Evolutionary conservation across 345 rosid genomes (phyloP).

Genomic region (Heritiera fomes): DNA sequence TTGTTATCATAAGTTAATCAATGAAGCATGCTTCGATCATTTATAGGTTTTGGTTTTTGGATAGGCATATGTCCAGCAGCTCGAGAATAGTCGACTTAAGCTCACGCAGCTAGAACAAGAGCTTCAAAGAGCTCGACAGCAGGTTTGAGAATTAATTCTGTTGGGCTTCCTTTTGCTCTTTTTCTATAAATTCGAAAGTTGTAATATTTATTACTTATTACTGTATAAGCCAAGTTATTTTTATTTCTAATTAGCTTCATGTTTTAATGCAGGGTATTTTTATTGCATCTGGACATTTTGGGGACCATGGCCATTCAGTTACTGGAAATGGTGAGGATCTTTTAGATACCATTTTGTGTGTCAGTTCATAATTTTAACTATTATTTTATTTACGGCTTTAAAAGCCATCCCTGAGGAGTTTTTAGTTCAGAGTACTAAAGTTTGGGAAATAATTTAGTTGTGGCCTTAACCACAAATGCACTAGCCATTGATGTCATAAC

Average conservation of each 20-base stretch:
- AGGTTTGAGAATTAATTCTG: slow-evolving; percentile 41
- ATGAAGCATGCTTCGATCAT: slow-evolving; percentile 37
- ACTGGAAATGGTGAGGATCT: slow-evolving; percentile 57
- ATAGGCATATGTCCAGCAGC: slow-evolving; percentile 95
- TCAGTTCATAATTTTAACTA: neutral
- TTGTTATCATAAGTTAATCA: slow-evolving; percentile 18
- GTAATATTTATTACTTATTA: neutral
- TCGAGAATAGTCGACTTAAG: slow-evolving; percentile 68
- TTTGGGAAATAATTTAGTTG: neutral
- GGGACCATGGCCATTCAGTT: slow-evolving; percentile 43
- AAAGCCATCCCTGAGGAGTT: neutral
- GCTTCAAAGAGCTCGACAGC: slow-evolving; percentile 76
- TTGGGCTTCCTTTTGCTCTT: neutral
- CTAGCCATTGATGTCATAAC: neutral
- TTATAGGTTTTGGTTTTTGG: slow-evolving; percentile 54
- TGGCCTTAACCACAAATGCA: neutral
- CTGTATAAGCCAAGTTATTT: neutral
- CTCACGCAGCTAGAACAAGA: slow-evolving; percentile 81
- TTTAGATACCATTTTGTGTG: neutral
- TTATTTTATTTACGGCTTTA: neutral
- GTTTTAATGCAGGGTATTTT: slow-evolving; percentile 50
- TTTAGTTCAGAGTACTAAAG: neutral
- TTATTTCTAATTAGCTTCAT: neutral
- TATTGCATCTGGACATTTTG: slow-evolving; percentile 46
- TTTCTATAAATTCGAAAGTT: neutral